Conservation (phyloP, 495 filamentous ascomycete species). For the Podospora conica region DNA sequence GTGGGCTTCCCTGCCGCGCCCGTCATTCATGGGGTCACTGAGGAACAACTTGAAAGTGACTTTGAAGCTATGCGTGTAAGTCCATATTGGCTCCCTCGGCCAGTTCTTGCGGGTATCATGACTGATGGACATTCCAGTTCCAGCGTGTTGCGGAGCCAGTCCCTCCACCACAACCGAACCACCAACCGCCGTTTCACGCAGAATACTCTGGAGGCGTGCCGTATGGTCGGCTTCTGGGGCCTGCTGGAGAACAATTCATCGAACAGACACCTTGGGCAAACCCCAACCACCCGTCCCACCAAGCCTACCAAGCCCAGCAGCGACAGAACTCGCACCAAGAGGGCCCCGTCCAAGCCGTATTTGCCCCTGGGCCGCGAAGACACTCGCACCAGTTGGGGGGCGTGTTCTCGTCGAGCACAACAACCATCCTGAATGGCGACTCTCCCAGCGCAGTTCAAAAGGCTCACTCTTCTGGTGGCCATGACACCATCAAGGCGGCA, state of each 20-base stretch:
- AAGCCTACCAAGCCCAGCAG: slow-evolving; percentile 25
- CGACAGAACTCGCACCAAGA: slow-evolving; percentile 28
- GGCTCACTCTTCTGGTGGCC: slow-evolving; percentile 11
- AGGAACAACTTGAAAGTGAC: slow-evolving; percentile 75
- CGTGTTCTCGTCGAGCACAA: slow-evolving; percentile 22
- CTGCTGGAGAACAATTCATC: slow-evolving; percentile 76
- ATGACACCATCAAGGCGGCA: slow-evolving; percentile 18
- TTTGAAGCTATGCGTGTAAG: slow-evolving; percentile 86
- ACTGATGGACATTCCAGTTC: slow-evolving; percentile 4
- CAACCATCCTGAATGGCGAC: slow-evolving; percentile 23
- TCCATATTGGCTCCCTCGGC: neutral
- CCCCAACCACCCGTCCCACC: slow-evolving; percentile 73
- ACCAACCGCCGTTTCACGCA: slow-evolving; percentile 18
- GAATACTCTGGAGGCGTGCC: slow-evolving; percentile 31
- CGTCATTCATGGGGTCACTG: slow-evolving; percentile 61
- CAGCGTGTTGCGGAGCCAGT: slow-evolving; percentile 35
- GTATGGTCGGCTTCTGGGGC: slow-evolving; percentile 40
- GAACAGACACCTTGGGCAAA: slow-evolving; percentile 85
- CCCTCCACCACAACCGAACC: slow-evolving; percentile 10
- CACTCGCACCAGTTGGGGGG: slow-evolving; percentile 29
- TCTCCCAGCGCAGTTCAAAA: slow-evolving; percentile 21
- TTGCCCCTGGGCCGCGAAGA: slow-evolving; percentile 24
- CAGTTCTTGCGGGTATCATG: neutral
- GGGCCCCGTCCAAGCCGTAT: slow-evolving; percentile 16
- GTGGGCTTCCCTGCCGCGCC: slow-evolving; percentile 96